phyloP scores from a whole-genome alignment of 2,329 filamentous ascomycete genomes.

The Stenocarpella maydis region DNA sequence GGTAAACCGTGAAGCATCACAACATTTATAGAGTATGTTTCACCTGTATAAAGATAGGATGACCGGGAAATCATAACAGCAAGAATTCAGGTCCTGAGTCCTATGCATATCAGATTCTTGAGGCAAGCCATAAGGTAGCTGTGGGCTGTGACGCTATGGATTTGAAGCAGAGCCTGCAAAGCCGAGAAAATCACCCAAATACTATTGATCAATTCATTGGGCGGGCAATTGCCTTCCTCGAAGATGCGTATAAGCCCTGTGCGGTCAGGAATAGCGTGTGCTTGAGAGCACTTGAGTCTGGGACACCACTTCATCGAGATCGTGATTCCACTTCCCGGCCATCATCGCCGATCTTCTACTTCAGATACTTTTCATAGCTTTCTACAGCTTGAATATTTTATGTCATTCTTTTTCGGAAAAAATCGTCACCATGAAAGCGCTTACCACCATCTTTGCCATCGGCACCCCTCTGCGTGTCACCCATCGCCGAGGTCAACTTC shows the following conservation, averaged over 20 bases:
- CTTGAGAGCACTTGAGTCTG: not conserved
- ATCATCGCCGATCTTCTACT: not conserved
- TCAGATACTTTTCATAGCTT: not conserved
- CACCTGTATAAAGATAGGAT: not conserved
- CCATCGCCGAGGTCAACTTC: not conserved
- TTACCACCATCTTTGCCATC: not conserved
- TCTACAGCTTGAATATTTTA: not conserved
- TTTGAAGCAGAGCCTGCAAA: not conserved
- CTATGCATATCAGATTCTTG: not conserved
- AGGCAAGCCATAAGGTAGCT: not conserved
- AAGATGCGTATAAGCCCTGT: not conserved
- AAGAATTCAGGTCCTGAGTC: not conserved
- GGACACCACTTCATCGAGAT: not conserved
- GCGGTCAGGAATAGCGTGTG: not conserved
- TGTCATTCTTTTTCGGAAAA: not conserved
- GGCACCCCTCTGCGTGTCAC: not conserved
- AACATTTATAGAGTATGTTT: not conserved
- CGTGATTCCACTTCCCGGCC: not conserved
- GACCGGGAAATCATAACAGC: not conserved
- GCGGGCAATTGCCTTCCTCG: too few species aligned
- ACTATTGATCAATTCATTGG: not conserved
- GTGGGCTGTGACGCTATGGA: not conserved
- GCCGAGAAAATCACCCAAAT: not conserved
- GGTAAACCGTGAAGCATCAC: too few species aligned
- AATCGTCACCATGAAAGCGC: not conserved